phyloP scores from a whole-genome alignment of 1,139 yeast species.

The Candida glucosophila region DNA sequence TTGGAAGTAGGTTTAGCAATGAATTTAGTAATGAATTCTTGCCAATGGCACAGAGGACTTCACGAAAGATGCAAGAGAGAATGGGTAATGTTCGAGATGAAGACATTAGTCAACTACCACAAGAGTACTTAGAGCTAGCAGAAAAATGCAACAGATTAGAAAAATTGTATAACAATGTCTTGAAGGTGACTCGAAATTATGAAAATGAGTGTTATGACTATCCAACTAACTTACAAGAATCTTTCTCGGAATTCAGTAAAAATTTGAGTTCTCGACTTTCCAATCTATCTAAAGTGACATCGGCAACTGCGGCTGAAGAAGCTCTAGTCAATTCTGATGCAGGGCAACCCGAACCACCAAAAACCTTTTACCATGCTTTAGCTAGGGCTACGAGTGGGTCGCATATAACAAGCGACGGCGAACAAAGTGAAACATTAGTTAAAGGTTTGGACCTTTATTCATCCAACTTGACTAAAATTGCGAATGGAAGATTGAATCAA shows the following conservation, averaged over 20 bases:
- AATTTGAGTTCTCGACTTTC: conserved; percentile 58
- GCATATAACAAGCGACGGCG: conserved; percentile 39
- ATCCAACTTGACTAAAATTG: conserved; percentile 51
- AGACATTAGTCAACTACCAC: conserved; percentile 75
- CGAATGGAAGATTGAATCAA: conserved; percentile 78
- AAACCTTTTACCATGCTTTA: conserved; percentile 78
- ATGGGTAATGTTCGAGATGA: conserved; percentile 64
- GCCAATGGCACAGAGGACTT: conserved; percentile 76
- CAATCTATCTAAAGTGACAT: conserved; percentile 64
- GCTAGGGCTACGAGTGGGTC: conserved; percentile 65
- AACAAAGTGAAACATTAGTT: conserved; percentile 37
- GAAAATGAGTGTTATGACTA: conserved; percentile 79
- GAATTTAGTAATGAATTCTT: conserved; percentile 40
- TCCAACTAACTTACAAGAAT: conserved; percentile 70
- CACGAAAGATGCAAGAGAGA: conserved; percentile 69
- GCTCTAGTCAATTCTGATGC: conserved; percentile 52
- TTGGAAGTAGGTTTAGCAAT: conserved; percentile 29
- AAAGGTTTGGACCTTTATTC: conserved; percentile 38
- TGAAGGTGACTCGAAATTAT: conserved; percentile 63
- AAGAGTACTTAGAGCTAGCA: conserved; percentile 72
- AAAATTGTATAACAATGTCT: conserved; percentile 60
- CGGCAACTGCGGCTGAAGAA: conserved; percentile 78
- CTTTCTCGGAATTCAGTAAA: conserved; percentile 67
- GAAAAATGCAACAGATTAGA: conserved; percentile 68
- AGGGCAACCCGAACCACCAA: conserved; percentile 56